Percentiles rank a stretch among this genome's conserved stretches.
phyloP scores from a whole-genome alignment of 495 filamentous ascomycete species.

The Pyronema omphalodes region DNA sequence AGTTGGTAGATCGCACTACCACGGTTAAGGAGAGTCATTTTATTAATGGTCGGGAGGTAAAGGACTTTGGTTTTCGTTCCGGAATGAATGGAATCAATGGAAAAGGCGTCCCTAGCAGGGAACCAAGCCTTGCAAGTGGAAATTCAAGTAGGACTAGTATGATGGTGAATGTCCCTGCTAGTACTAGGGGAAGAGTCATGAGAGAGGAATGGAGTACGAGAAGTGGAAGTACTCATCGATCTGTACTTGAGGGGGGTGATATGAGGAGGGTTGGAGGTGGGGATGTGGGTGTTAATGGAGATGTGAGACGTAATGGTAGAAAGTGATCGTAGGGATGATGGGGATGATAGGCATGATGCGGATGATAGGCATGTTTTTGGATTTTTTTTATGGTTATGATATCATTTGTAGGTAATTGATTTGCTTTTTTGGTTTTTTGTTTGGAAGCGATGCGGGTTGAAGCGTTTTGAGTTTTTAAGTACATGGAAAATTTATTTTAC shows the following conservation, averaged over 20 bases:
- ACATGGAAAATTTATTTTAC: no score
- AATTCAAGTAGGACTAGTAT: background rate
- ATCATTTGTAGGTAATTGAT: no score
- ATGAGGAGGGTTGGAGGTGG: background rate
- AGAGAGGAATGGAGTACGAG: no score
- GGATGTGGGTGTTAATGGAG: slow-evolving; percentile 1
- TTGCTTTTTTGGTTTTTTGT: no score
- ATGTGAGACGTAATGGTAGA: background rate
- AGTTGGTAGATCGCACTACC: background rate
- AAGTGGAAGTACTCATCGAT: no score
- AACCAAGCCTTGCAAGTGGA: background rate
- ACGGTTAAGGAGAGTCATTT: background rate
- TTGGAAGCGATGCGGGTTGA: no score
- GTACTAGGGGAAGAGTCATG: background rate
- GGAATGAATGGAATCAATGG: background rate
- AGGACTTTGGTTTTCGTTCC: background rate
- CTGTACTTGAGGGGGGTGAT: background rate
- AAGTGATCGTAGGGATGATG: no score
- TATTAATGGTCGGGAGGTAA: background rate
- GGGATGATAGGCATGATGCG: no score
- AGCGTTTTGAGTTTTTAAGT: no score
- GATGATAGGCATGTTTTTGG: no score
- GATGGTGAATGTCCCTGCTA: background rate
- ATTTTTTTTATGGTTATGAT: no score
- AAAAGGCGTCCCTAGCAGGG: background rate